Conservation (phyloP, 139 green algal genomes). For the Tetradesmus lagerheimii region DNA sequence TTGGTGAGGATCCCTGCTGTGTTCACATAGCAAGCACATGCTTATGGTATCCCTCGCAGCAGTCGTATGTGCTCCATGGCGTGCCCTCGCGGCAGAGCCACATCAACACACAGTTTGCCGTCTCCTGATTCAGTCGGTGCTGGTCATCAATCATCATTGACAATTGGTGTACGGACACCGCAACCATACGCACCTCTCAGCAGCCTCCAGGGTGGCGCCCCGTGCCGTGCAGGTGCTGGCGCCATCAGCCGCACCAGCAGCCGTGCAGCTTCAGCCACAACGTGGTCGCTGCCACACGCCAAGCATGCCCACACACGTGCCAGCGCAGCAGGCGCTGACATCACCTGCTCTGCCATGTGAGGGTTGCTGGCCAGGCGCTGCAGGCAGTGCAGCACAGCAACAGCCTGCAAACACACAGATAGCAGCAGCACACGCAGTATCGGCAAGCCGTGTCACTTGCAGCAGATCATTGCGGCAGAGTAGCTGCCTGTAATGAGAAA, state of each 20-base stretch:
- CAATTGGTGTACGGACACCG: no score
- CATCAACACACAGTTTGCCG: no score
- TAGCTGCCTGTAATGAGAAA: no score
- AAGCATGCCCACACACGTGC: slow-evolving; percentile 66
- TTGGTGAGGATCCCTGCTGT: no score
- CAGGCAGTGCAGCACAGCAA: slow-evolving; percentile 81
- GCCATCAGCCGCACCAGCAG: slow-evolving; percentile 83
- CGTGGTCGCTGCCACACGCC: slow-evolving; percentile 69
- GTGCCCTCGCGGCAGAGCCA: no score
- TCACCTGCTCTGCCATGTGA: slow-evolving; percentile 55
- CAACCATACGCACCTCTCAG: slow-evolving; percentile 24
- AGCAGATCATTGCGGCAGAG: background rate
- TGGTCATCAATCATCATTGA: no score
- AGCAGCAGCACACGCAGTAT: background rate
- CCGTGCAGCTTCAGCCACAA: slow-evolving; percentile 78
- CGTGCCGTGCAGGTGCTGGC: slow-evolving; percentile 63
- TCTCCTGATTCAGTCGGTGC: no score
- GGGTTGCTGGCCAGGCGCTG: slow-evolving; percentile 72
- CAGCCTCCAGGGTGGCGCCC: slow-evolving; percentile 45
- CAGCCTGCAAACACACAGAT: slow-evolving; percentile 44
- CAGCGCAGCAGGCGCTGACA: slow-evolving; percentile 50
- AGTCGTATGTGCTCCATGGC: no score
- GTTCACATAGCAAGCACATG: no score
- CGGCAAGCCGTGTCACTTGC: background rate
- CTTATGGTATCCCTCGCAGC: no score